Conservation (phyloP, 2,329 filamentous ascomycete genomes). For the Plectosphaerella sp. region DNA sequence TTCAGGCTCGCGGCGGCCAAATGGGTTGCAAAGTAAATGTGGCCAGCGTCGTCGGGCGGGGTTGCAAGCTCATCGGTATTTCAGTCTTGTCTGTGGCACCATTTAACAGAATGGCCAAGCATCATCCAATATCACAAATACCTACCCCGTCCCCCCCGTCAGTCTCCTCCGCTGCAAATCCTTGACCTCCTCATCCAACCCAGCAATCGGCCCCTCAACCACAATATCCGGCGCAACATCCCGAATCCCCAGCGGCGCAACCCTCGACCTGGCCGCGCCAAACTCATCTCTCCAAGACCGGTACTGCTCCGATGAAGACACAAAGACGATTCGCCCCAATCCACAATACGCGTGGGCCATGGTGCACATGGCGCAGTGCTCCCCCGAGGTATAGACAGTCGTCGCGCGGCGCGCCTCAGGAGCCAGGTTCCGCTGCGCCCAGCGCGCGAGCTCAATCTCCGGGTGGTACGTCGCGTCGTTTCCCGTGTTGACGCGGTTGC, state of each 20-base stretch:
- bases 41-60: no score
- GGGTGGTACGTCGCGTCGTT: conserved; percentile 28
- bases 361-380: conserved; percentile 32
- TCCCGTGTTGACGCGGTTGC: conserved; percentile 27
- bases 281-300: conserved; percentile 21
- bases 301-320: conserved; percentile 22
- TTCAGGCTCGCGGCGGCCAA: no score
- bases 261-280: conserved; percentile 11
- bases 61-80: no score
- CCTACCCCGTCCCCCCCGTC: neutral
- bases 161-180: conserved; percentile 15
- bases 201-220: conserved; percentile 23
- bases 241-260: conserved; percentile 21
- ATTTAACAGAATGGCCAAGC: no score
- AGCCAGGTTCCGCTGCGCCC: conserved; percentile 28
- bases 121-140: no score
- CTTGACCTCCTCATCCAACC: conserved; percentile 21
- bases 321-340: conserved; percentile 28
- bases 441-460: conserved; percentile 29
- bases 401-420: conserved; percentile 32
- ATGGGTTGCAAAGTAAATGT: no score
- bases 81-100: no score
- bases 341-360: conserved; percentile 28
- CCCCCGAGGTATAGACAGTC: conserved; percentile 30
- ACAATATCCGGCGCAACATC: conserved; percentile 21